Conservation (phyloP, 345 rosid species). For the Boechera divaricarpa region DNA sequence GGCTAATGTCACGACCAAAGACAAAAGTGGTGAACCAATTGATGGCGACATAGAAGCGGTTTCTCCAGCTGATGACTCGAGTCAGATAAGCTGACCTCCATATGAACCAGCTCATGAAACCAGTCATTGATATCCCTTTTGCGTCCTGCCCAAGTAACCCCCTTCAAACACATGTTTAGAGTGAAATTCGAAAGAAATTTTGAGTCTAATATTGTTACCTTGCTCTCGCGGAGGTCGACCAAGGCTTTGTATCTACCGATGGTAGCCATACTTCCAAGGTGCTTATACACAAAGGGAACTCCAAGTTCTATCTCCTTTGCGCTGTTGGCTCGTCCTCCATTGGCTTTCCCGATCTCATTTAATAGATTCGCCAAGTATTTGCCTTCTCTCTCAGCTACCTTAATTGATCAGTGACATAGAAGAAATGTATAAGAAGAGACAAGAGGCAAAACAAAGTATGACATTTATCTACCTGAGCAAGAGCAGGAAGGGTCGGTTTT, state of each 20-base stretch:
- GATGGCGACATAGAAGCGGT: slow-evolving; percentile 83
- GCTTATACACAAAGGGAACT: slow-evolving; percentile 81
- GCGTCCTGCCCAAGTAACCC: slow-evolving; percentile 59
- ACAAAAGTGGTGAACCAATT: slow-evolving; percentile 90
- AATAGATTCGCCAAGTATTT: slow-evolving; percentile 68
- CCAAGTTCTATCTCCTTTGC: slow-evolving; percentile 65
- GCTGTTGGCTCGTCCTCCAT: slow-evolving; percentile 77
- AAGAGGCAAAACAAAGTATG: neutral
- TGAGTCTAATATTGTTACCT: slow-evolving; percentile 52
- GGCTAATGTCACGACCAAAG: slow-evolving; percentile 90
- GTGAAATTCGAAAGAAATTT: neutral
- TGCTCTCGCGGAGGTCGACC: slow-evolving; percentile 92
- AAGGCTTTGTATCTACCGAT: slow-evolving; percentile 92
- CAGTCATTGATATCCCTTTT: slow-evolving; percentile 76
- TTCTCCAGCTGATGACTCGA: slow-evolving; percentile 95
- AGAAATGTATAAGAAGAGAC: slow-evolving; percentile 15
- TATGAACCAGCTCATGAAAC: slow-evolving; percentile 84
- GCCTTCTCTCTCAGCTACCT: slow-evolving; percentile 98
- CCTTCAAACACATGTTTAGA: neutral
- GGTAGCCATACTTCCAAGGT: slow-evolving; percentile 97
- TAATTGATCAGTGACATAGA: slow-evolving; percentile 19
- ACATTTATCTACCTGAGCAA: slow-evolving; percentile 69
- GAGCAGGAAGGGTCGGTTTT: slow-evolving; percentile 87
- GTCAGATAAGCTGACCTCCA: slow-evolving; percentile 97
- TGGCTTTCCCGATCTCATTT: slow-evolving; percentile 67